Evolutionary conservation across 148 eudicot species (phyloP).

Genomic region (Simmondsia chinensis): DNA sequence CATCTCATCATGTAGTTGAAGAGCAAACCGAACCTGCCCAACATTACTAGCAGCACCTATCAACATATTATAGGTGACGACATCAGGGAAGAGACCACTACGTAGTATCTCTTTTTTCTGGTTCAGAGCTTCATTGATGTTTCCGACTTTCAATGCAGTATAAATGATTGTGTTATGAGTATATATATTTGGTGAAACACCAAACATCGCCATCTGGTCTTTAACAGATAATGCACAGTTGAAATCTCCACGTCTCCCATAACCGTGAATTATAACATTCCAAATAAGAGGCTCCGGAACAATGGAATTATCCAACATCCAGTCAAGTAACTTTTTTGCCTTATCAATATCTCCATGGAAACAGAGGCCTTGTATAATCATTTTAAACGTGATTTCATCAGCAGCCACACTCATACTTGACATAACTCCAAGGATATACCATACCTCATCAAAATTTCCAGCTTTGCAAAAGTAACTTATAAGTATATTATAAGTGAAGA

Average conservation of each 20-base stretch:
- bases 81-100: conserved; percentile 35
- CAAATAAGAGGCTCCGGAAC: conserved; percentile 53
- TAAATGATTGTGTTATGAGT: conserved; percentile 60
- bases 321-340: conserved; percentile 33
- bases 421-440: conserved; percentile 42
- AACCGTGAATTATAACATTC: conserved; percentile 61
- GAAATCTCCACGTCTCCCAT: conserved; percentile 44
- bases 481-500: conserved; percentile 51
- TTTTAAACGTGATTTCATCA: conserved; percentile 43
- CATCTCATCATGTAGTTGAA: conserved; percentile 57
- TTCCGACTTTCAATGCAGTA: conserved; percentile 28
- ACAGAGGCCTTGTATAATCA: conserved; percentile 61
- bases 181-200: conserved; percentile 44
- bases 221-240: conserved; percentile 33
- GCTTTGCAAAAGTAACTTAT: conserved; percentile 39
- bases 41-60: conserved; percentile 45
- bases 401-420: conserved; percentile 47
- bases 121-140: conserved; percentile 29
- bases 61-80: conserved; percentile 72
- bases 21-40: conserved; percentile 36
- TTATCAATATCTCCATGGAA: conserved; percentile 31
- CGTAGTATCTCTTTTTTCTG: conserved; percentile 46
- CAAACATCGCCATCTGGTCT: conserved; percentile 47
- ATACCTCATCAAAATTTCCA: conserved; percentile 42
- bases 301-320: conserved; percentile 41